A percentile compares a stretch with the other conserved stretches of the same genome.
phyloP scores from a whole-genome alignment of 306 rosid species.

The Ormosia semicastrata region DNA sequence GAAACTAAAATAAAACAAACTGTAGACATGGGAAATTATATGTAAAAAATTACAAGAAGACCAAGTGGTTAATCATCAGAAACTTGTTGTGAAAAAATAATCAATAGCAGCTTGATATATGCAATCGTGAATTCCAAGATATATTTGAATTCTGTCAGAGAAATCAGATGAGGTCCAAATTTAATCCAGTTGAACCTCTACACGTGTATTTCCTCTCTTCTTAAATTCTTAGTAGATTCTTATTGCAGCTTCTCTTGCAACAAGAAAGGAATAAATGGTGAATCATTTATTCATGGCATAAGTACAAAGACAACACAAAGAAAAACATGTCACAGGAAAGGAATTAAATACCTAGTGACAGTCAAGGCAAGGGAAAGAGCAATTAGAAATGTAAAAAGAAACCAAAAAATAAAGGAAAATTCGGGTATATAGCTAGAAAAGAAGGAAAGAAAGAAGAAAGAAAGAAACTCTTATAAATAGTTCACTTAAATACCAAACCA shows the following conservation, averaged over 20 bases:
- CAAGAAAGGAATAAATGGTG: neutral
- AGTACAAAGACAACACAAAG: neutral
- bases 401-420: neutral
- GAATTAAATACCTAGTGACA: neutral
- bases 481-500: neutral
- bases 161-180: neutral
- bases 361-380: neutral
- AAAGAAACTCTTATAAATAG: constrained; percentile 6
- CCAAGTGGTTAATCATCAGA: neutral
- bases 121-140: neutral
- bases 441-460: neutral
- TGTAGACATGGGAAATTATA: neutral
- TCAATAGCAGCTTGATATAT: neutral
- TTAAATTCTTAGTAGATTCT: constrained; percentile 2
- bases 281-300: constrained; percentile 7
- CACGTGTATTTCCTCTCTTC: neutral
- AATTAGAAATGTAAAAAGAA: neutral
- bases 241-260: constrained; percentile 17
- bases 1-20: constrained; percentile 20
- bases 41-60: neutral
- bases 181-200: neutral
- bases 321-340: neutral
- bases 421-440: neutral
- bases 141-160: constrained; percentile 3
- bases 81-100: neutral